Conservation (phyloP, 768 basidiomycete genomes). For the Fomitopsis serialis region DNA sequence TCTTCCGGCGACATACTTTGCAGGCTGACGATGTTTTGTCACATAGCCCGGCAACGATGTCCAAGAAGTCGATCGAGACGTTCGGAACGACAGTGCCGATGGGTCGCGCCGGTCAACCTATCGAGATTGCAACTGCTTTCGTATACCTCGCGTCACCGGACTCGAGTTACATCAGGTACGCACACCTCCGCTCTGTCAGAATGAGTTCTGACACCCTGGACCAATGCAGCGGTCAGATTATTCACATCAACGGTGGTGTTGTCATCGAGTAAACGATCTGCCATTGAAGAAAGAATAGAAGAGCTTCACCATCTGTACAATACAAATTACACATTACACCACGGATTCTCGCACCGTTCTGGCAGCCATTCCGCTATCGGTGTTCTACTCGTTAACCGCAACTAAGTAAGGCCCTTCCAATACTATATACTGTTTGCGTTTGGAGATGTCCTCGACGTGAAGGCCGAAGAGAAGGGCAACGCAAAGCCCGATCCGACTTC, state of each 20-base stretch:
- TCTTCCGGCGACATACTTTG: no score
- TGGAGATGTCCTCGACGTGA: no score
- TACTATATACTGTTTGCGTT: no score
- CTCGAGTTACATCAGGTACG: constrained; percentile 37
- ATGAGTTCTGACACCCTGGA: background rate
- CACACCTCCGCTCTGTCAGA: background rate
- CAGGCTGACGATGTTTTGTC: no score
- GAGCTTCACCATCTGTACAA: background rate
- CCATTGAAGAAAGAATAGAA: background rate
- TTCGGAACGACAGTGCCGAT: constrained; percentile 34
- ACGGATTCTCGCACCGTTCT: no score
- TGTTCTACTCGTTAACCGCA: no score
- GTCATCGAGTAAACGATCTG: constrained; percentile 19
- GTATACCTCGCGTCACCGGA: constrained; percentile 45
- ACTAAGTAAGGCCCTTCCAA: no score
- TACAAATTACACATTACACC: background rate
- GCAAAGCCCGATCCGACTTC: no score
- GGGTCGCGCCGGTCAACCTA: constrained; percentile 44
- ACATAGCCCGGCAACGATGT: constrained; percentile 29
- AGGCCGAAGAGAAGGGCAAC: no score
- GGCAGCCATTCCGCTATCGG: no score
- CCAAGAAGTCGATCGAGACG: constrained; percentile 25
- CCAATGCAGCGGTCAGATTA: constrained; percentile 22
- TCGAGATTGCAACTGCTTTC: constrained; percentile 43
- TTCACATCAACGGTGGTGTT: constrained; percentile 26